phyloP scores from a whole-genome alignment of 169 alveolate species.

The Eimeria sp. region DNA sequence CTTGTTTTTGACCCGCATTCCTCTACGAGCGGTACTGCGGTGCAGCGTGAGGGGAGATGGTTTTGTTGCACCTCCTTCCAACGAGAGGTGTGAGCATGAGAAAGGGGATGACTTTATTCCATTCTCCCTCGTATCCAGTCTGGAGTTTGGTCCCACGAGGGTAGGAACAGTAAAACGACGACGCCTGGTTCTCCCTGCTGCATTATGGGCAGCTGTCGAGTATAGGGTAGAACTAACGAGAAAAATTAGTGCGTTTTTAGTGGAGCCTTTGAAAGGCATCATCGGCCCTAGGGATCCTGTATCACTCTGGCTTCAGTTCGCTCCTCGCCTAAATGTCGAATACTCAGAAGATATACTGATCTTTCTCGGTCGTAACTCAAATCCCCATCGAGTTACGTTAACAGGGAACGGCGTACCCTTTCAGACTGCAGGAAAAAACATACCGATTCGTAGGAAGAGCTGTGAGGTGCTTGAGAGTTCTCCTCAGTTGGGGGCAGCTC shows the following conservation, averaged over 20 bases:
- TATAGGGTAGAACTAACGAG: conserved; percentile 4
- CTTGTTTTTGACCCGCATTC: conserved; percentile 18
- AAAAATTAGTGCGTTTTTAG: background rate
- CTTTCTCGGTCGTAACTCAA: background rate
- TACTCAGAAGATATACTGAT: conserved; percentile 9
- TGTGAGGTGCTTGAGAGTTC: background rate
- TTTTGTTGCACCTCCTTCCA: background rate
- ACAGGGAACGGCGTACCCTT: conserved; percentile 25
- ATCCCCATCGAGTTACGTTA: background rate
- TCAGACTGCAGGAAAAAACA: background rate
- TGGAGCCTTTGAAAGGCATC: background rate
- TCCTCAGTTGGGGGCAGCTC: background rate
- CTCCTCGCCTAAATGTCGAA: conserved; percentile 6
- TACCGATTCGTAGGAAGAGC: background rate
- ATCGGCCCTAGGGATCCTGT: conserved; percentile 29
- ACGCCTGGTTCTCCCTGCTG: conserved; percentile 47
- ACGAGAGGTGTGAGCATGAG: background rate
- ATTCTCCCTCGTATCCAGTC: background rate
- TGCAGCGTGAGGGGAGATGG: background rate
- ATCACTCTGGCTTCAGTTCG: conserved; percentile 25
- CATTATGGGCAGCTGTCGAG: conserved; percentile 8
- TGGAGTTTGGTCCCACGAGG: conserved; percentile 23
- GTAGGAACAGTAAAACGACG: conserved; percentile 17
- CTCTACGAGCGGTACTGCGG: background rate
- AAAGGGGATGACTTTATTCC: background rate